Base-by-base conservation (phyloP, 2,329 filamentous ascomycete genomes). In the Scleromitrula shiraiana region DNA sequence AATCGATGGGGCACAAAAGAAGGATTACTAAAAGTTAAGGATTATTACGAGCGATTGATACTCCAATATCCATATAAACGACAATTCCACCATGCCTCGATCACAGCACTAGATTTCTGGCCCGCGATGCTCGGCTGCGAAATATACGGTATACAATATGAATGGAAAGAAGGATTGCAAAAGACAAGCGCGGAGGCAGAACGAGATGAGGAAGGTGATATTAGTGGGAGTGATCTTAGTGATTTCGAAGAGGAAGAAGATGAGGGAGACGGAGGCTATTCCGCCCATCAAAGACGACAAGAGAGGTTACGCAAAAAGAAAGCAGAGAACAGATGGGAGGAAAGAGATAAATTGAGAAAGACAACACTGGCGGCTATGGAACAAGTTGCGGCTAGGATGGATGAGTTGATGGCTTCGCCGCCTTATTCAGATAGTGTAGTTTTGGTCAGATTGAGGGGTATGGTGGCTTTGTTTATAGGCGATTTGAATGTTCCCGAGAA, bases 101-200 rank as follows among this genome's bases (percentile, higher is more conserved):
- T 82, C 35, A 84, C 79, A 54, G 80, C 86, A 9, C 62, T 85
- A 30, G 81, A 88, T 52, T 95, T 96, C 63, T 90, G 88, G 68
- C 82, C 86, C 12, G 84, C 85, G 12, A 77, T 95, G 68, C 82
- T 91, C 57, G 81, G 81, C 41, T 77, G 88, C 38, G 91, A 93
- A 77, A 76, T 95, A 43, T 90, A 88, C 63, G 79, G 85, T 52
- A 71, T 82, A 1, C 78, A 86, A 59, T 72, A 78, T 39, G 80
- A 80, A 68, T 76, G 76, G 59, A 68, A 64, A 46, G 61, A 62
- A 42, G 73, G 66, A 9, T 59, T 76, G 30, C 63, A 69, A 46
- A 63, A 60, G 9, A 55, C 74, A 9, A 59, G 56, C 4, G 64
- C 62, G 8, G 64, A 68, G 8, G 45, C 41, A 6, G 50, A 61